These are phyloP conservation scores for Podaxis mareebaensis DNA, from an alignment of 768 basidiomycete genomes.

Conservation along the genomic window DNA sequence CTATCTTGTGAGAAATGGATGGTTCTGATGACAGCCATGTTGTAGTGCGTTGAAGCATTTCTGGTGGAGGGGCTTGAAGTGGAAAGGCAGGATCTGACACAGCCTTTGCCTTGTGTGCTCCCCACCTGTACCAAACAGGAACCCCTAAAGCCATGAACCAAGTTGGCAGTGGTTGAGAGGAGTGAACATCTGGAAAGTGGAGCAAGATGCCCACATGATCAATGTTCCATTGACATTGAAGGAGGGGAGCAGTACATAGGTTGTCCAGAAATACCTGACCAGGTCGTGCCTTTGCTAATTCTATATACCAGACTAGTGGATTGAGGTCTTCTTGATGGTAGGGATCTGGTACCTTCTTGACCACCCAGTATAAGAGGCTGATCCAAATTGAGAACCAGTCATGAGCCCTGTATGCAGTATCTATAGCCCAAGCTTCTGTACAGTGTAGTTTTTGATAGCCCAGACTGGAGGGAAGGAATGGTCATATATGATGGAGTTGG, in stretches of 20 bases:
- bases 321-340: not conserved
- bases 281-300: not conserved
- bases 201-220: not conserved
- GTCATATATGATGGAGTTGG: not conserved
- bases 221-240: not conserved
- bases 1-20: no score
- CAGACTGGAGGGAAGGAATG: not conserved
- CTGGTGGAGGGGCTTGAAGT: not conserved
- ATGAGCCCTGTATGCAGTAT: not conserved
- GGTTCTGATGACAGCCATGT: not conserved
- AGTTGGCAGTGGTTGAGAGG: not conserved
- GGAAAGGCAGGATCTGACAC: not conserved
- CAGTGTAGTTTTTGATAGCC: not conserved
- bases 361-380: not conserved
- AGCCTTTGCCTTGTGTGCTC: not conserved
- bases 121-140: constrained; percentile 2
- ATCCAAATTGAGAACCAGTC: not conserved
- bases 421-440: not conserved
- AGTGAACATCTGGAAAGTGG: not conserved
- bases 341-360: not conserved
- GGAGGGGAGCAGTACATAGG: not conserved
- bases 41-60: not conserved
- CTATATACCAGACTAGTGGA: not conserved
- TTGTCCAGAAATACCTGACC: not conserved
- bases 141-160: not conserved